Base-by-base conservation (phyloP, 2,329 filamentous ascomycete species). In the Arthrobotrys conoides region DNA sequence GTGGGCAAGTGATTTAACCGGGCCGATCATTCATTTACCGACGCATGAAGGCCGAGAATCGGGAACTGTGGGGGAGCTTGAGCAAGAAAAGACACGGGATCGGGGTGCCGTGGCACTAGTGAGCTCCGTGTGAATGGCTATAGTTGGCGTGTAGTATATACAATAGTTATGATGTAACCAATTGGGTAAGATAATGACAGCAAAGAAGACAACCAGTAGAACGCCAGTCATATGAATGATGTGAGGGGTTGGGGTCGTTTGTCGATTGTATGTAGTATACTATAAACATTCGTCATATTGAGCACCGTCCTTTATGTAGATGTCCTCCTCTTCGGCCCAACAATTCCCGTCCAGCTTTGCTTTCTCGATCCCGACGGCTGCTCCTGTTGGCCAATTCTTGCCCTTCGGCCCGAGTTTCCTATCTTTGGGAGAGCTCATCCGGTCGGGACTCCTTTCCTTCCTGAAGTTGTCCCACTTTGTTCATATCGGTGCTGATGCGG, bases 401-500 rank as follows among this genome's bases (percentile, higher is more conserved):
- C n/a, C 20, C 22, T 41, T 27, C 57, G 57, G 57, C 1, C 57
- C 57, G 57, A 61, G 36, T 18, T 61, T 38, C 57, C 36, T 16
- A 44, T 44, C 36, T 16, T 10, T 44, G 22, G 20, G 20, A 24
- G n/a, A 41, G 57, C n/a, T n/a, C 53, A 16, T 33, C 14, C 57
- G 36, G 22, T 61, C 57, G 57, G 36, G 57, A 61, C 16, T 27
- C 14, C 36, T 16, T 44, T 44, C 10, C 36, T 2, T 44, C 18
- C 24, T 44, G 57, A 16, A 27, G 57, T 10, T 18, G 27, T 44
- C 14, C 36, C n/a, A 16, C 33, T 44, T 27, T 9, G 3, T 22
- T 76, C 59, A 77, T 71, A 77, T 41, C 6, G 73, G 53, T 9
- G 67, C 55, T 5, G 73, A 57, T 14, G 59, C 67, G 10, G 67